phyloP scores from a whole-genome alignment of 148 eudicot genomes.

The Chenopodium album region DNA sequence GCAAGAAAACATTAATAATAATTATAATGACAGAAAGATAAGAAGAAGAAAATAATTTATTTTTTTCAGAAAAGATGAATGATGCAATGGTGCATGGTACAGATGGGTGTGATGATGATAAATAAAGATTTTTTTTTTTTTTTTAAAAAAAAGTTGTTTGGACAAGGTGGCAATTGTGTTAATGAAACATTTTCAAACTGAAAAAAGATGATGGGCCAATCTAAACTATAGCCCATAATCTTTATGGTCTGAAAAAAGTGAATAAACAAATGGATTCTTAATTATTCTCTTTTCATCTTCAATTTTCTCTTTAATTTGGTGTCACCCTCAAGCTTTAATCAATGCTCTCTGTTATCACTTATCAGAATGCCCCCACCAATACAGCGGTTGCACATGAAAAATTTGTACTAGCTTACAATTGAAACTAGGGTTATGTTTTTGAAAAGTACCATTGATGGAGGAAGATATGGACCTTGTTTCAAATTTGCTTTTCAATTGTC shows the following conservation, averaged over 20 bases:
- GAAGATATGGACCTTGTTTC: not conserved
- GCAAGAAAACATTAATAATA: not conserved
- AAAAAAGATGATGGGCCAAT: constrained; percentile 20
- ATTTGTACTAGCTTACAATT: not conserved
- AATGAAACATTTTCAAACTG: not conserved
- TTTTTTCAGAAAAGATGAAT: not conserved
- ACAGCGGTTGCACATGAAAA: not conserved
- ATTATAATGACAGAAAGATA: not conserved
- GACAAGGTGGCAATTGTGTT: constrained; percentile 1
- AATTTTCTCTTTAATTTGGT: not conserved
- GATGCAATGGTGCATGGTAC: constrained; percentile 13
- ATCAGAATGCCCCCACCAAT: constrained; percentile 12
- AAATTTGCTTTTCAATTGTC: not conserved
- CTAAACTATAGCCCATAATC: not conserved
- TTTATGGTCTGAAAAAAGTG: constrained; percentile 7
- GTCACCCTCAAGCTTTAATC: constrained; percentile 16
- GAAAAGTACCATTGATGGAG: not conserved
- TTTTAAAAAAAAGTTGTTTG: not conserved
- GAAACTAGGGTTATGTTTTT: not conserved
- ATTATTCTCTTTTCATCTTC: not conserved
- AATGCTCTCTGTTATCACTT: not conserved
- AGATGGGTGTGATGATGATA: constrained; percentile 22
- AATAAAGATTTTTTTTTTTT: not conserved
- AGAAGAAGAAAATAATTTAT: not conserved
- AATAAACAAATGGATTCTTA: not conserved